Base-by-base conservation (phyloP, 2,329 filamentous ascomycete species). In the Diaporthe citriasiana region DNA sequence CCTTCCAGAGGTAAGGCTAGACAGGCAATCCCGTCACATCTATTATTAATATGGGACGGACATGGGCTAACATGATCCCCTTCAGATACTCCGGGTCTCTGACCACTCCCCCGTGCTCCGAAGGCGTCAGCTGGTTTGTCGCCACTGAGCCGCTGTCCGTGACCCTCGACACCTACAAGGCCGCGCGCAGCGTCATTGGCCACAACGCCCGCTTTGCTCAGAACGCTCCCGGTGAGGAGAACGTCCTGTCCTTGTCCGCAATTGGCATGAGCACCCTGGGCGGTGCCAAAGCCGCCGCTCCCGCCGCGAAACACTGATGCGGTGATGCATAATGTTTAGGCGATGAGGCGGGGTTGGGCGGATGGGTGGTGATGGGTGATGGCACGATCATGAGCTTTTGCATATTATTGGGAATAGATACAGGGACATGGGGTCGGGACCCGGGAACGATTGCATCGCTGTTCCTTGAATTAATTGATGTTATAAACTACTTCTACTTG, bases 131-230 rank as follows among this genome's bases (percentile, higher is more conserved):
- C 74, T 88, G 87, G 87, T 83, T 86, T 70, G 85, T 88, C 10
- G 82, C 84, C n/a, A 84, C 85, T 5, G 79, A 84, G 72, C 83
- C 82, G 66, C 82, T 87, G 42, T 73, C 78, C 55, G 76, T 88
- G 53, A 82, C 83, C 6, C 77, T 81, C 12, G 60, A 78, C 15
- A 84, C 84, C 19, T 87, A 85, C 76, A 77, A 79, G 59, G 80
- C 79, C 60, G 85, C 81, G 22, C 83, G 84, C 70, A 80, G 83
- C 50, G 82, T 87, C 56, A 82, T 88, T 70, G 85, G 85, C 42
- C 87, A 86, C 81, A 88, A 88, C 80, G 80, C 85, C 7, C 82
- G 87, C 27, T 86, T 83, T 73, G 81, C 85, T 2, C 87, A 88
- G 78, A 85, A 85, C 76, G 77, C 76, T 1, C 84, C 82, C 0